Conservation (phyloP, 2,329 filamentous ascomycete species). For the Claviceps quebecensis region DNA sequence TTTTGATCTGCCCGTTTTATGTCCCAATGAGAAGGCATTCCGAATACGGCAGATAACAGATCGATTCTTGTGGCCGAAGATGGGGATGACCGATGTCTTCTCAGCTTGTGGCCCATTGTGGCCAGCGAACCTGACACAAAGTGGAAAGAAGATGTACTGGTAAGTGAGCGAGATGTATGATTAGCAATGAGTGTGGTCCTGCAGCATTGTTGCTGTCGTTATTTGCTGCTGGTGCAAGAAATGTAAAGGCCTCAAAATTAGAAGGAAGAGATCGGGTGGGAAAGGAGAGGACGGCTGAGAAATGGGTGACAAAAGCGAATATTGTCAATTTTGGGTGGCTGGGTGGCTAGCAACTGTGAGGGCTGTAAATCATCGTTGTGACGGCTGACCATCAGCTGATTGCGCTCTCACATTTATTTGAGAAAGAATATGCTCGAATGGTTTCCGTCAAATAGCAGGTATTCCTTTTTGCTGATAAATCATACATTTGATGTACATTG, state of each 20-base stretch:
- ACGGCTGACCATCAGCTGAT: neutral
- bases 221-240: neutral
- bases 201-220: neutral
- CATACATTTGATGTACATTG: slow-evolving; percentile 26
- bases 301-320: neutral
- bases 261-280: neutral
- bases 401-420: neutral
- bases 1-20: slow-evolving; percentile 4
- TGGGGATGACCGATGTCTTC: neutral
- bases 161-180: neutral
- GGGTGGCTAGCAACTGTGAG: neutral
- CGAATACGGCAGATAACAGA: slow-evolving; percentile 15
- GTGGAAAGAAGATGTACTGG: neutral
- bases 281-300: neutral
- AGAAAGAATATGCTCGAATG: neutral
- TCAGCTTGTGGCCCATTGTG: slow-evolving; percentile 11
- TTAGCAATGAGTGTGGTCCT: neutral
- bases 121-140: neutral
- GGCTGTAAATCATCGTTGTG: neutral
- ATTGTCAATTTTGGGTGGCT: neutral
- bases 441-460: neutral
- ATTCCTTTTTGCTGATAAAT: slow-evolving; percentile 10
- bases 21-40: slow-evolving; percentile 11
- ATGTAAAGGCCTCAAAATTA: neutral
- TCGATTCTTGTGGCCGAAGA: slow-evolving; percentile 10